Evolutionary conservation across 2,329 filamentous ascomycete species (phyloP).

Genomic region (Ceratocystis eucalypticola): DNA sequence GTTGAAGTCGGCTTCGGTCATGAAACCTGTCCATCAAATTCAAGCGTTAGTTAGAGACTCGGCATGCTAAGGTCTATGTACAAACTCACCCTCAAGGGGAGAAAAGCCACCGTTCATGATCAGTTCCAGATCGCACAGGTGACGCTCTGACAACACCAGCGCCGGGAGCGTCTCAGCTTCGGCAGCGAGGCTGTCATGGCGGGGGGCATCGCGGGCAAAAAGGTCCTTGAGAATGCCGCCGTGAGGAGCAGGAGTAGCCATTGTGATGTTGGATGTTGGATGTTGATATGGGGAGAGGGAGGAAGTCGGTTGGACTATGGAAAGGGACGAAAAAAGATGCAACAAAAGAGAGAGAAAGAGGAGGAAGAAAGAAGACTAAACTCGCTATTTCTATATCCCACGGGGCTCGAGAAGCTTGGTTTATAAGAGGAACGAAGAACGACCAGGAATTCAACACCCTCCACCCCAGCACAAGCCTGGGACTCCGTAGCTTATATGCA

Average conservation of each 20-base stretch:
- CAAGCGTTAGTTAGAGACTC: background rate
- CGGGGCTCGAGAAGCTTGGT: background rate
- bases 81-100: slow-evolving; percentile 71
- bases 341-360: slow-evolving; percentile 19
- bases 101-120: slow-evolving; percentile 97
- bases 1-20: slow-evolving; percentile 95
- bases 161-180: slow-evolving; percentile 83
- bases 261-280: slow-evolving; percentile 26
- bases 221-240: slow-evolving; percentile 97
- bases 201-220: slow-evolving; percentile 77
- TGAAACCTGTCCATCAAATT: slow-evolving; percentile 53
- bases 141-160: slow-evolving; percentile 75
- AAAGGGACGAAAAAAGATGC: slow-evolving; percentile 13
- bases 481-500: slow-evolving; percentile 3
- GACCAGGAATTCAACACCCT: background rate
- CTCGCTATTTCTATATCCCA: background rate
- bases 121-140: slow-evolving; percentile 94
- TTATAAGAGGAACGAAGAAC: background rate
- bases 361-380: slow-evolving; percentile 10
- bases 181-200: slow-evolving; percentile 61
- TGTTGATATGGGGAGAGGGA: background rate
- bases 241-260: slow-evolving; percentile 57
- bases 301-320: background rate
- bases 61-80: background rate
- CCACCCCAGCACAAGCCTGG: background rate